A percentile compares a stretch with the other conserved stretches of the same genome.
These are phyloP conservation scores for Potentilla sterilis DNA, from an alignment of 306 rosid genomes.

Conservation along the genomic window DNA sequence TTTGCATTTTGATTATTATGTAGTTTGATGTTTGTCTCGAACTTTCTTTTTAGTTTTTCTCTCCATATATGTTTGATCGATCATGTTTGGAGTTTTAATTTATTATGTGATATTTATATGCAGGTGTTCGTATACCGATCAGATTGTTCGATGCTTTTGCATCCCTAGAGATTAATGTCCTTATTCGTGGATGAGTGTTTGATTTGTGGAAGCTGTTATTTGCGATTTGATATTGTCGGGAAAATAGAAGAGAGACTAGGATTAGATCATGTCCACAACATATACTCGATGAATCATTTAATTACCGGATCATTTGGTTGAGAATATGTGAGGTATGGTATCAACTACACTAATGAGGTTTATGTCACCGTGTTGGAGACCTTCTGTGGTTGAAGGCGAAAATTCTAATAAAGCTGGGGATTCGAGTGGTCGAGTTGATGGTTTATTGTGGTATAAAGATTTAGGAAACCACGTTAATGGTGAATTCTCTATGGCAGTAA, in stretches of 20 bases:
- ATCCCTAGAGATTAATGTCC: conserved; percentile 50
- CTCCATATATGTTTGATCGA: background rate
- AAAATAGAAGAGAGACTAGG: conserved; percentile 39
- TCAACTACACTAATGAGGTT: conserved; percentile 61
- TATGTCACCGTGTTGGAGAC: conserved; percentile 77
- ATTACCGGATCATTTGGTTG: conserved; percentile 59
- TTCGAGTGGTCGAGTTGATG: conserved; percentile 57
- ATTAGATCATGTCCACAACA: conserved; percentile 33
- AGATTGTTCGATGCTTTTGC: conserved; percentile 44
- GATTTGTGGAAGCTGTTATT: conserved; percentile 51
- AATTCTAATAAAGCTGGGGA: conserved; percentile 60
- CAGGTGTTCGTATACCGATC: conserved; percentile 46
- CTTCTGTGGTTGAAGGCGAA: conserved; percentile 45
- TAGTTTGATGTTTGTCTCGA: background rate
- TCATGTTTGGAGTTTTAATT: conserved; percentile 23
- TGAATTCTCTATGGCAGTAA: conserved; percentile 93
- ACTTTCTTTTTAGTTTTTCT: background rate
- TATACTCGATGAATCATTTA: conserved; percentile 40
- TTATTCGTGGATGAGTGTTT: conserved; percentile 50
- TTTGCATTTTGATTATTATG: conserved; percentile 1
- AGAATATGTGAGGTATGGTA: conserved; percentile 92
- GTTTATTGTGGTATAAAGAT: conserved; percentile 87
- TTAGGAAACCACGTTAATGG: conserved; percentile 68
- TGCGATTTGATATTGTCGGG: conserved; percentile 40
- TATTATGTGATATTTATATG: conserved; percentile 33